Evolutionary conservation across 768 basidiomycete species (phyloP), one percentile per base, ranked within the genome.

Genomic region (Lentinula raphanica): DNA sequence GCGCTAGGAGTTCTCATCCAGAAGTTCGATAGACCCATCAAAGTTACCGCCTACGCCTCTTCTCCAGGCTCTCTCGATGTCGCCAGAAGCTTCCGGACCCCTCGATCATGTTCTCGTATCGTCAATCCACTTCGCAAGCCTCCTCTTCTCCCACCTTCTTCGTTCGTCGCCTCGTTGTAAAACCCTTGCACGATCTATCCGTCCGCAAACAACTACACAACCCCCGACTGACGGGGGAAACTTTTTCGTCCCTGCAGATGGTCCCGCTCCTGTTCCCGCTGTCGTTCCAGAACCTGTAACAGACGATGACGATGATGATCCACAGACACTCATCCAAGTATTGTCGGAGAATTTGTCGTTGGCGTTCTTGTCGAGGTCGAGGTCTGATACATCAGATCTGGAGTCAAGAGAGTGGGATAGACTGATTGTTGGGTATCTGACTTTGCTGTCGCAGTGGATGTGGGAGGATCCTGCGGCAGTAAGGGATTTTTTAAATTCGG

Each of bases 391-490:
- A 23, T 85, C 86, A 5, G 84, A 84, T 38, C 77, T 78, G 45
- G 92, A 95, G 64, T 79, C 83, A 13, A 76, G 88, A 49, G 95
- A 97, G 65, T 98, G 94, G 93, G 93, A 94, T 61, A 79, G 93
- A 59, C 75, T 96, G 48, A 86, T 94, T 65, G 85, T 92, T 7
- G 90, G 87, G 0, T 96, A 98, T 67, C 76, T 98, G 35, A 83
- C 84, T 49, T 70, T 97, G 55, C 77, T 99, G 31, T 79, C 84
- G 3, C 92, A 94, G 61, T 99, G 97, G 97, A 76, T 97, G 6
- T 99, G 95, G 95, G 96, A 98, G 65, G 95, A 97, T 65, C 86
- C 94, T 0, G 82, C 78, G 54, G 87, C 90, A 0, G 93, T 97
- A 53, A 80, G 86, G 60, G 94, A 92, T 67, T 96, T 98, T 66